Conservation (phyloP, 495 filamentous ascomycete species). For the Amniculicola lignicola region DNA sequence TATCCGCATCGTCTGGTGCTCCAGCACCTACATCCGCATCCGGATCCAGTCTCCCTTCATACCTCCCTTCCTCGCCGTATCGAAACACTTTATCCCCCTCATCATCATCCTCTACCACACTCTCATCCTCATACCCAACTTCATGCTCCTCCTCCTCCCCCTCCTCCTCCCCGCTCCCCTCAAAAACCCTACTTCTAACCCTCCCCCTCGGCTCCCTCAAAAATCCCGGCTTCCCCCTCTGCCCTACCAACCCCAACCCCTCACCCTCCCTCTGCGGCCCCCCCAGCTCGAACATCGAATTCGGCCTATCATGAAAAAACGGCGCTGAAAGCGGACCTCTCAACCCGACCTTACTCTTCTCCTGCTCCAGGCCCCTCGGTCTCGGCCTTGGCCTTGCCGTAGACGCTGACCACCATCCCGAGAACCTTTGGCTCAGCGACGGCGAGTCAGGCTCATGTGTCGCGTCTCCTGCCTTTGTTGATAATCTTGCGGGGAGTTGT, state of each 20-base stretch:
- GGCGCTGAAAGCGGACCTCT: not conserved
- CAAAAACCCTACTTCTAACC: slow-evolving; percentile 61
- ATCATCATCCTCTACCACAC: not conserved
- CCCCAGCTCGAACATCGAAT: slow-evolving; percentile 29
- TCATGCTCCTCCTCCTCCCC: slow-evolving; percentile 1
- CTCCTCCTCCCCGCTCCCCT: slow-evolving; percentile 58
- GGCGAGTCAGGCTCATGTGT: slow-evolving; percentile 30
- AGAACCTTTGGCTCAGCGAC: slow-evolving; percentile 31
- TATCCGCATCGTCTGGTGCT: slow-evolving; percentile 1
- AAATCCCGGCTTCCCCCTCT: slow-evolving; percentile 44
- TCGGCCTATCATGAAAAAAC: slow-evolving; percentile 1
- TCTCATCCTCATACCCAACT: slow-evolving; percentile 24
- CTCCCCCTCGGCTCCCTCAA: slow-evolving; percentile 60
- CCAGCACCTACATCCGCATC: not conserved
- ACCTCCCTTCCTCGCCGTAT: not conserved
- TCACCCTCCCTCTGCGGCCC: not conserved
- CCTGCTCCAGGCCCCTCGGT: no score
- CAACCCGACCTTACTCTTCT: no score
- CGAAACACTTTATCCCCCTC: no score
- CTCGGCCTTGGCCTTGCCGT: not conserved
- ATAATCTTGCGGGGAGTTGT: not conserved
- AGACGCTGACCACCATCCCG: slow-evolving; percentile 32
- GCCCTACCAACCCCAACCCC: not conserved
- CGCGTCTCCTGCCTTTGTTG: not conserved
- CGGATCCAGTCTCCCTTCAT: no score